These are phyloP conservation scores for Ceratobasidium sp. DNA, from an alignment of 1,284 basidiomycete species.

Conservation along the genomic window DNA sequence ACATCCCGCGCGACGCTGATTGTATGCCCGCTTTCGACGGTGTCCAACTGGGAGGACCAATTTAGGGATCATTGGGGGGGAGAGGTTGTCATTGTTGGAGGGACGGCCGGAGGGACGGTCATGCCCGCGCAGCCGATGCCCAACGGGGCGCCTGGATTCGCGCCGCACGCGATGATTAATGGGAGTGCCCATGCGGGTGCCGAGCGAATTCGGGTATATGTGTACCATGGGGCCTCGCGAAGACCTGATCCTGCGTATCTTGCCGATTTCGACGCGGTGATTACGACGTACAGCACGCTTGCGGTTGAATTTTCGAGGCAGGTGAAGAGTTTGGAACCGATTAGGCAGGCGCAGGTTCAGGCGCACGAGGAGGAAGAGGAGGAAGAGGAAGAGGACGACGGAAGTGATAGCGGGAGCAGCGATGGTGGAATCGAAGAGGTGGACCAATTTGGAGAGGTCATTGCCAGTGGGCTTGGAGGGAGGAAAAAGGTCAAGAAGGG, in stretches of 20 bases:
- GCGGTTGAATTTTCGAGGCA: slow-evolving; percentile 96
- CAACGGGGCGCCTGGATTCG: slow-evolving; percentile 41
- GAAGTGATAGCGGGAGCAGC: slow-evolving; percentile 68
- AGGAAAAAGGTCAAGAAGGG: slow-evolving; percentile 74
- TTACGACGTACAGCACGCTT: slow-evolving; percentile 96
- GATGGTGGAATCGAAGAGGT: slow-evolving; percentile 65
- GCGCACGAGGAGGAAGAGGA: slow-evolving; percentile 50
- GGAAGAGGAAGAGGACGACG: slow-evolving; percentile 66
- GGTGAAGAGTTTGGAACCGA: slow-evolving; percentile 65
- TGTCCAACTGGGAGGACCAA: slow-evolving; percentile 99
- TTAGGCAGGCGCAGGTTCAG: slow-evolving; percentile 49
- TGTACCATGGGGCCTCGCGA: slow-evolving; percentile 95
- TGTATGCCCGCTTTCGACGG: slow-evolving; percentile 95
- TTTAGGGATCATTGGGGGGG: slow-evolving; percentile 95
- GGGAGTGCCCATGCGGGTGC: slow-evolving; percentile 38
- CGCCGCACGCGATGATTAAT: slow-evolving; percentile 35
- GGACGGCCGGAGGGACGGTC: slow-evolving; percentile 61
- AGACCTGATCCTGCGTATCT: slow-evolving; percentile 85
- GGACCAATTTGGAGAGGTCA: slow-evolving; percentile 74
- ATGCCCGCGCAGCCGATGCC: slow-evolving; percentile 50
- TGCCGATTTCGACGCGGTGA: slow-evolving; percentile 94
- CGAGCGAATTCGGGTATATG: slow-evolving; percentile 71
- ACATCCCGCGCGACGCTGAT: slow-evolving; percentile 94
- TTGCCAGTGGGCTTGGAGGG: slow-evolving; percentile 61
- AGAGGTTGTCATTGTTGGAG: slow-evolving; percentile 83